These are phyloP conservation scores for Sclerotinia trifoliorum DNA, from an alignment of 2,329 filamentous ascomycete species.

Conservation along the genomic window DNA sequence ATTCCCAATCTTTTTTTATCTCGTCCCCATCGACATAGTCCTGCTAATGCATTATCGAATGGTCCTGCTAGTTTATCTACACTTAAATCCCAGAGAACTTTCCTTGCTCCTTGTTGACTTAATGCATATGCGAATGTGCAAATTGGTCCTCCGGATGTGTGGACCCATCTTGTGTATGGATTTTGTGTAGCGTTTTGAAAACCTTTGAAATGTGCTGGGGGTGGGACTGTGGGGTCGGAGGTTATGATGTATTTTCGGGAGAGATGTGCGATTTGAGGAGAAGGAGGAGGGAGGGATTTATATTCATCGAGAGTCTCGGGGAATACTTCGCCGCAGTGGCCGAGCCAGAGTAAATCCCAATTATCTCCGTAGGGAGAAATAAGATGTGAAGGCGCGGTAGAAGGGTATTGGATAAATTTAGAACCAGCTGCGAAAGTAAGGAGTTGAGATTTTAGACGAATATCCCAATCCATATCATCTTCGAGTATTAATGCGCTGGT, in stretches of 20 bases:
- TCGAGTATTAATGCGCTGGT: conserved; percentile 46
- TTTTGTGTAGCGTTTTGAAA: conserved; percentile 16
- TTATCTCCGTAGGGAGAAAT: conserved; percentile 38
- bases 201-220: conserved; percentile 26
- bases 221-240: conserved; percentile 35
- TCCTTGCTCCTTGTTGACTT: conserved; percentile 43
- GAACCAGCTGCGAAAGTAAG: conserved; percentile 33
- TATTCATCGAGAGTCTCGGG: conserved; percentile 21
- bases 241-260: conserved; percentile 31
- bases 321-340: conserved; percentile 41
- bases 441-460: conserved; percentile 40
- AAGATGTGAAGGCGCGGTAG: neutral
- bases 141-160: conserved; percentile 35
- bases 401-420: conserved; percentile 20
- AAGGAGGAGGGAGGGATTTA: neutral
- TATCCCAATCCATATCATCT: conserved; percentile 49
- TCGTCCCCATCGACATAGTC: conserved; percentile 12
- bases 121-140: conserved; percentile 43
- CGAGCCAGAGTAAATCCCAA: conserved; percentile 43
- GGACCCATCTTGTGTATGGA: conserved; percentile 35
- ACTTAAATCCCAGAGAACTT: conserved; percentile 61
- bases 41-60: conserved; percentile 41
- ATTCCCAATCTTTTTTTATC: conserved; percentile 4
- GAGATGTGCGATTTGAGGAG: conserved; percentile 16
- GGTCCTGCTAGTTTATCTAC: conserved; percentile 37